Evolutionary conservation across 805 yeast species (phyloP).

Genomic region (Cyberlindnera japonica): DNA sequence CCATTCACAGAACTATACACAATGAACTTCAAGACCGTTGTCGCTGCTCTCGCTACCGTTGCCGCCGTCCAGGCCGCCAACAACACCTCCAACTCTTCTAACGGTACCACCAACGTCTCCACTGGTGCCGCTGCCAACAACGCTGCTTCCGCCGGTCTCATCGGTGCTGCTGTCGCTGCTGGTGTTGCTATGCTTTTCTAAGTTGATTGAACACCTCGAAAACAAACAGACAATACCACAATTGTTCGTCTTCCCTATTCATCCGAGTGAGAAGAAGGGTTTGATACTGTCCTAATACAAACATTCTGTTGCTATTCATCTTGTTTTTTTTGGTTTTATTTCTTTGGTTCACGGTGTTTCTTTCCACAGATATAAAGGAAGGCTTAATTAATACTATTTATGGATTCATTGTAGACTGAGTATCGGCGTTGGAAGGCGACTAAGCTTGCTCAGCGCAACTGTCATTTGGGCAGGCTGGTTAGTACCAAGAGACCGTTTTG

Average conservation of each 20-base stretch:
- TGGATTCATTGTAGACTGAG: no score
- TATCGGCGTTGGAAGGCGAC: no score
- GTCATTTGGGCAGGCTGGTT: no score
- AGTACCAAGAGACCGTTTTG: no score
- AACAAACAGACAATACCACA: conserved; percentile 12
- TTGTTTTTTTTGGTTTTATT: conserved; percentile 12
- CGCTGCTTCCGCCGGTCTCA: conserved; percentile 66
- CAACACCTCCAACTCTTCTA: conserved; percentile 37
- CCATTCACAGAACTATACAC: conserved; percentile 13
- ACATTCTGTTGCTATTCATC: conserved; percentile 15
- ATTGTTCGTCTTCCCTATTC: conserved; percentile 5
- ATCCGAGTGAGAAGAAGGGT: conserved; percentile 1
- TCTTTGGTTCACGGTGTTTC: conserved; percentile 15
- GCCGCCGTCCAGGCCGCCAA: conserved; percentile 66
- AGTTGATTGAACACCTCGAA: conserved; percentile 21
- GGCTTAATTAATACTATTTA: not conserved
- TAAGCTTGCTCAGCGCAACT: no score
- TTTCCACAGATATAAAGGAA: conserved; percentile 1
- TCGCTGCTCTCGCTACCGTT: conserved; percentile 66
- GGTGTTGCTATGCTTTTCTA: conserved; percentile 58
- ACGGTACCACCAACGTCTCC: conserved; percentile 42
- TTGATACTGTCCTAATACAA: conserved; percentile 16
- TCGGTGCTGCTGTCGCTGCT: conserved; percentile 84
- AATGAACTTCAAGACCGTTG: conserved; percentile 73
- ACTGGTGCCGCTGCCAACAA: conserved; percentile 48